A percentile compares a stretch with the other conserved stretches of the same genome.
Evolutionary conservation across 2,329 filamentous ascomycete species (phyloP).

Genomic region (Dendrostoma leiphaemia): DNA sequence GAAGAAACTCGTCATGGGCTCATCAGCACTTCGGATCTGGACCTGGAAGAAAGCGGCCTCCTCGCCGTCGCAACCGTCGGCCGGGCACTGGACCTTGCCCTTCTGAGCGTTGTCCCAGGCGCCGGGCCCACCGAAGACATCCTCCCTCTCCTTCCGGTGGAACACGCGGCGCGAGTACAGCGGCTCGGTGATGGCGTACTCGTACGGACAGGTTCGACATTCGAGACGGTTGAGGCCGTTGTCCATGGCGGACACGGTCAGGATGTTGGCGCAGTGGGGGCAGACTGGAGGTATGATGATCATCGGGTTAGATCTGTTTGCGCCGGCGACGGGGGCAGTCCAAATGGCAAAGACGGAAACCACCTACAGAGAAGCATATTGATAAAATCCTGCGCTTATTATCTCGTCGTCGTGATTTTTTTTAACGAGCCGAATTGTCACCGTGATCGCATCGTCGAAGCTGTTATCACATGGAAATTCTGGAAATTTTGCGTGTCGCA

Average conservation of each 20-base stretch:
- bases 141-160: conserved; percentile 83
- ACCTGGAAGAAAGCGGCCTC: conserved; percentile 95
- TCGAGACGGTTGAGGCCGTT: conserved; percentile 77
- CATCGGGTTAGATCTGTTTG: background rate
- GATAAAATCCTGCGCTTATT: background rate
- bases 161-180: conserved; percentile 83
- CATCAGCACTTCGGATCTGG: conserved; percentile 96
- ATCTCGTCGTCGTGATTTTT: background rate
- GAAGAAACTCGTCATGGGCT: conserved; percentile 97
- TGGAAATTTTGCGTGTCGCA: background rate
- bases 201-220: conserved; percentile 93
- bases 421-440: background rate
- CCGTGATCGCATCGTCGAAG: conserved; percentile 3
- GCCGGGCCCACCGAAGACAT: conserved; percentile 82
- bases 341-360: background rate
- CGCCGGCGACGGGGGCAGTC: background rate
- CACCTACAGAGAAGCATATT: conserved; percentile 65
- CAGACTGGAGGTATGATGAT: conserved; percentile 56
- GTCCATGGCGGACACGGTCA: conserved; percentile 65
- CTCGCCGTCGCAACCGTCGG: conserved; percentile 74
- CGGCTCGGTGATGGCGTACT: conserved; percentile 75
- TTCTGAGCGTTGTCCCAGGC: conserved; percentile 93
- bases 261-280: conserved; percentile 79
- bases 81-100: conserved; percentile 77
- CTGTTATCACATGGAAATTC: conserved; percentile 7